Evolutionary conservation across 306 rosid species (phyloP), one percentile per base, ranked within the genome.

Genomic region (Glycine soja): DNA sequence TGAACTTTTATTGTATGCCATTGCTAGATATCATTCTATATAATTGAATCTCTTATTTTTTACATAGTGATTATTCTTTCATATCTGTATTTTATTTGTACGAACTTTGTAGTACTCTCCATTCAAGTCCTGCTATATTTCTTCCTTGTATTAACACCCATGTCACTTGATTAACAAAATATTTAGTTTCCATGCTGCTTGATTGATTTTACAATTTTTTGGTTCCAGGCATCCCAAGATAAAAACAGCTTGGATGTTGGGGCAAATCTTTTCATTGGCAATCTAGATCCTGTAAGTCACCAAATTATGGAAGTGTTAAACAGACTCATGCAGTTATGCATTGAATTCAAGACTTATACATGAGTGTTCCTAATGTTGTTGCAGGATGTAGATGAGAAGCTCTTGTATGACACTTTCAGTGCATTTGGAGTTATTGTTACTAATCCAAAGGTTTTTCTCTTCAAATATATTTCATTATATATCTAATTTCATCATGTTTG

Each of bases 321-420:
- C 16, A 18, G 43, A 5, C 12, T 19, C 62, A 12, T 45, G 14
- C 40, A 38, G 56, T 43, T 59, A 3, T 36, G 70, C 38, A 16
- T 75, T 10, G 68, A 70, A 38, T 9, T 83, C 48, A 48, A 48
- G 30, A 77, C 80, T 6, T 70, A 62, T 15, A 62, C 81, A 51
- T 75, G 46, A 38, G 42, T 64, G 72, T 36, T 65, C 70, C 58
- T 59, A 69, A 59, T 77, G 59, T 76, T 71, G 66, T 80, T 77
- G 87, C 90, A 95, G 99, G 99, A 95, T 88, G 97, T 96, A 18
- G 99, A 96, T 80, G 99, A 96, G 89, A 96, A 93, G 88, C 99
- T 93, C 78, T 89, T 93, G 64, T 90, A 93, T 14, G 99, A 96
- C 80, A 96, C 98, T 43, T 96, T 96, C 90, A 96, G 99, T 90